A percentile compares a stretch with the other conserved stretches of the same genome.
These are phyloP conservation scores for Hericium alpestre DNA, from an alignment of 768 basidiomycete genomes.

Conservation along the genomic window DNA sequence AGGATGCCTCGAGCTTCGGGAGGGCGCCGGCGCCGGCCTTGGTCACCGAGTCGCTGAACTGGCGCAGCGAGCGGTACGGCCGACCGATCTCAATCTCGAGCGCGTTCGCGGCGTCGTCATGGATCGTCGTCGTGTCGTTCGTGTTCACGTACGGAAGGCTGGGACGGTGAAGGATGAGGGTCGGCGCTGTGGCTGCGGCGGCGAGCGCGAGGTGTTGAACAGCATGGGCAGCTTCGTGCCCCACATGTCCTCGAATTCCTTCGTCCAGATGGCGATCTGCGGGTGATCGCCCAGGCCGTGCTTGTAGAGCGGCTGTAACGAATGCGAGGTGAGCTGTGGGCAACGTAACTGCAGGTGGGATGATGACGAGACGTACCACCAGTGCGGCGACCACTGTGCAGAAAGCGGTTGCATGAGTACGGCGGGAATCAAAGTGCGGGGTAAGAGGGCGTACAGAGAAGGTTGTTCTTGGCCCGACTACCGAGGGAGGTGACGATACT, in stretches of 20 bases:
- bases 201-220: conserved; percentile 1
- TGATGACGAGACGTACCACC: too few species aligned
- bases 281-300: conserved; percentile 49
- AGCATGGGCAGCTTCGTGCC: conserved; percentile 40
- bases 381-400: conserved; percentile 8
- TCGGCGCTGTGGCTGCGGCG: neutral
- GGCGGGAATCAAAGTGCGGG: conserved; percentile 42
- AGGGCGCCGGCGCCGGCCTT: too few species aligned
- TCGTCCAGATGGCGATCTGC: conserved; percentile 45
- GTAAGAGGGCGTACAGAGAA: conserved; percentile 30
- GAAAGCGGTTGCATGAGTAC: conserved; percentile 39
- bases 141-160: conserved; percentile 7
- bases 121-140: neutral
- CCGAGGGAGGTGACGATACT: conserved; percentile 30
- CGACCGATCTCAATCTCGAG: neutral
- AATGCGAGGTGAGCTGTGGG: neutral
- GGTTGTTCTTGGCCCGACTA: conserved; percentile 30
- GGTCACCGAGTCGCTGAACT: neutral
- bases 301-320: conserved; percentile 50
- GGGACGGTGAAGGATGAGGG: neutral
- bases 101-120: neutral
- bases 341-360: too few species aligned
- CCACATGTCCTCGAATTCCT: conserved; percentile 56
- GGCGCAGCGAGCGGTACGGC: conserved; percentile 8
- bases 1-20: neutral